Evolutionary conservation across 1,139 yeast species (phyloP).

Genomic region (Kurtzmaniella quercitrusa): DNA sequence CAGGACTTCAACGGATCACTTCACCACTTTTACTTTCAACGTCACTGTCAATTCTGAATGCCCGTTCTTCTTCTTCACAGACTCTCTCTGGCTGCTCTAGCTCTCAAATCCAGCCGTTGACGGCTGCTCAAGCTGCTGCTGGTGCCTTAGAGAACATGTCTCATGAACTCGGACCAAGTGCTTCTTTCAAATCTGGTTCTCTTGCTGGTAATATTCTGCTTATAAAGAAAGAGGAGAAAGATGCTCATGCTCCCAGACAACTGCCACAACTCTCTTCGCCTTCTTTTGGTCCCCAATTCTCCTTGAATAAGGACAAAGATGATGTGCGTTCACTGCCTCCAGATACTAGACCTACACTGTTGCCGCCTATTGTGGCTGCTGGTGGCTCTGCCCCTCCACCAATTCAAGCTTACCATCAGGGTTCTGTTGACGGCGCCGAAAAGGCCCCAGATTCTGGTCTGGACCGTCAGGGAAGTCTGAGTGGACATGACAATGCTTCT

Average conservation of each 20-base stretch:
- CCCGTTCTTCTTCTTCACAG: constrained; percentile 21
- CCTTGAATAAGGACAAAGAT: constrained; percentile 11
- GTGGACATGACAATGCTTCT: background rate
- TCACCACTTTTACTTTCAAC: constrained; percentile 57
- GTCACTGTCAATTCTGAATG: constrained; percentile 37
- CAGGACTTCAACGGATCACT: constrained; percentile 58
- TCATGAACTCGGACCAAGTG: constrained; percentile 44
- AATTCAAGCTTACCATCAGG: background rate
- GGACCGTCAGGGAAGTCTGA: constrained; percentile 1
- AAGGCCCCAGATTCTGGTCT: background rate
- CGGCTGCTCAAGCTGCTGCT: constrained; percentile 41
- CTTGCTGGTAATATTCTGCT: background rate
- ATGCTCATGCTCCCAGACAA: constrained; percentile 7
- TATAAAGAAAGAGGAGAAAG: constrained; percentile 12
- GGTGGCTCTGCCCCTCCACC: constrained; percentile 11
- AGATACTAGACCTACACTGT: constrained; percentile 16
- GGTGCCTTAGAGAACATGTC: constrained; percentile 61
- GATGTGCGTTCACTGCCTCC: constrained; percentile 4
- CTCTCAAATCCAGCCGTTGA: constrained; percentile 10
- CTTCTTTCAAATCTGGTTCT: constrained; percentile 27
- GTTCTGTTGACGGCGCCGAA: background rate
- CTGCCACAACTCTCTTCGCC: constrained; percentile 36
- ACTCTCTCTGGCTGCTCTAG: constrained; percentile 8
- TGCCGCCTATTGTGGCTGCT: constrained; percentile 31
- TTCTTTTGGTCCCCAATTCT: constrained; percentile 44